Evolutionary conservation across 1,284 basidiomycete species (phyloP), one percentile per base, ranked within the genome.

Genomic region (Filobasidium uniguttulatum): DNA sequence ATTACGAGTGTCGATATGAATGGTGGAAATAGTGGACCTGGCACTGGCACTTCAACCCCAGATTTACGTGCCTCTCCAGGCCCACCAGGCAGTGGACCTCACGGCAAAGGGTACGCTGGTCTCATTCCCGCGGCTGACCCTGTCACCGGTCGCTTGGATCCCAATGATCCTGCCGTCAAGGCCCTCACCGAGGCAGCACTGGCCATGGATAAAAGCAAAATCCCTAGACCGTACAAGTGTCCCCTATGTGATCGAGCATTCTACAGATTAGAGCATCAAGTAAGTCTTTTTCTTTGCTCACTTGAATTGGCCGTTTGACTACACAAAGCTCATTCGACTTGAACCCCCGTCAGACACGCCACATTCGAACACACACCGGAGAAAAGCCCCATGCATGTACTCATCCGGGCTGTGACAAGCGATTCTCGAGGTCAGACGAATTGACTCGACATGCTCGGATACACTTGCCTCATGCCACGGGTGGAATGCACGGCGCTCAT

Each of bases 291-390:
- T 33, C 58, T 15, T 25, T 26, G 34, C 29, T 46, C 23, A 28
- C 44, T 17, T 30, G 52, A n/a, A n/a, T n/a, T n/a, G n/a, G n/a
- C n/a, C n/a, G n/a, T n/a, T n/a, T n/a, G n/a, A n/a, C n/a, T n/a
- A n/a, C n/a, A n/a, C n/a, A n/a, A n/a, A n/a, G n/a, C n/a, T n/a
- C n/a, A n/a, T n/a, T n/a, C n/a, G n/a, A n/a, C n/a, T n/a, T n/a
- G n/a, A n/a, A n/a, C n/a, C 51, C 50, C 43, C 60, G 63, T 46
- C 68, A 97, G 85, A 98, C 91, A 19, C 83, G 93, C 52, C 93
- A 98, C 66, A 93, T 97, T 50, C 84, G 93, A 52, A 98, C 91
- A 0, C 93, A 98, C 68, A 98, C 93, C 0, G 93, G 93, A 59
- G 93, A 97, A 69, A 96, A 94, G 64, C 93, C 93, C 1, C 96